Evolutionary conservation across 2,329 filamentous ascomycete species (phyloP), one percentile per base, ranked within the genome.

Genomic region (Chaetomiaceae sp.): DNA sequence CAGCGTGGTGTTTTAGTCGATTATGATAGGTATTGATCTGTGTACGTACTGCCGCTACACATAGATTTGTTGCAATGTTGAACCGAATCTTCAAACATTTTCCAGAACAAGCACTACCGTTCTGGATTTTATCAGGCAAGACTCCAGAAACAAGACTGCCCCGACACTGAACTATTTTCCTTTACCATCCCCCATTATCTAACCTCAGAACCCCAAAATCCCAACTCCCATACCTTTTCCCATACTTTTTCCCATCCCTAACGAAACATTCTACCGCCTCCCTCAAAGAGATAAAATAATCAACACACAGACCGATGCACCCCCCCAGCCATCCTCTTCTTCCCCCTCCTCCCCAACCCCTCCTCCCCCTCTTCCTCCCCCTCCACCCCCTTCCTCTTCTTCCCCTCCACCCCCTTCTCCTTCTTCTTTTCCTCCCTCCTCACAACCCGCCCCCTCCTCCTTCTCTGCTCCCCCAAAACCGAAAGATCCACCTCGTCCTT

Each of bases 401-500:
- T 39, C 34, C 49, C 51, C 30, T 23, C 44, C 48, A 45, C 48
- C n/a, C n/a, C n/a, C n/a, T n/a, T n/a, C n/a, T n/a, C 33, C 42
- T 51, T 21, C 27, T 44, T 37, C 31, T 44, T 20, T 16, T 44
- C n/a, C 27, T 34, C 19, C 39, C 50, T 50, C 37, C 49, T 50
- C 50, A 47, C 31, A 10, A 34, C 47, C 5, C 21, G 42, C 16
- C 30, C 20, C 31, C 39, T 46, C 44, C 34, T 44, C 20, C 27
- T 16, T 21, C 38, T 19, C 48, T 54, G 41, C 41, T 58, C 56
- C 44, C 76, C 71, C 61, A 76, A 72, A 16, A 70, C 68, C 7
- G 70, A 66, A 38, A 84, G 60, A 53, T 85, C 81, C 9, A 73
- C 63, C 31, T 69, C 64, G 57, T 77, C 74, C 30, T 71, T 71